Base-by-base conservation (phyloP, 2,329 filamentous ascomycete genomes). In the Aspergillus transmontanensis region DNA sequence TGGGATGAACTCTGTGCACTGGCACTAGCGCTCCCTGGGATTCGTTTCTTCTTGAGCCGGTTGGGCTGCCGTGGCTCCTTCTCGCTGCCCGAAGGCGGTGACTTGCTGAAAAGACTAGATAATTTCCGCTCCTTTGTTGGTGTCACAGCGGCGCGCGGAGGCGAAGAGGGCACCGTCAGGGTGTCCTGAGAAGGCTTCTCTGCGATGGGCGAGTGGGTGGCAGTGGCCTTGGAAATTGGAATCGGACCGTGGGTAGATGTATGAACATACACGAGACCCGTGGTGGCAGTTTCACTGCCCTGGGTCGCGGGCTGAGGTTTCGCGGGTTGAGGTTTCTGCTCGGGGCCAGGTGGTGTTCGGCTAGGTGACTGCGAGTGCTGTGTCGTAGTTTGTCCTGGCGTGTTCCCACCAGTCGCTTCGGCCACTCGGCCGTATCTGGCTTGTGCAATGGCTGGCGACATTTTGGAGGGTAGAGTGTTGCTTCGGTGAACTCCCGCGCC, bases 381-480 rank as follows among this genome's bases (percentile, higher is more conserved):
- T 43, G 70, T 65, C 4, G 78, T 71, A 21, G 76, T 68, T 23
- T 75, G 68, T 6, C 63, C 70, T 2, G 72, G 66, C 9, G 82
- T 79, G 16, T 80, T 81, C 11, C 84, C 82, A 0, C 85, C 83
- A 32, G 67, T 63, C 34, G 86, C 79, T 36, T 85, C 83, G 5
- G 84, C 82, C 43, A 83, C 79, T 70, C 84, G 84, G 36, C 86
- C 84, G 70, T 93, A 91, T n/a, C 90, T 86, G 6, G 86, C 85
- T 1, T 88, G 85, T 46, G 87, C 83, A 50, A 94, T 78, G 10
- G 87, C 88, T 9, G 93, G 92, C 0, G 93, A 95, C 75, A 91
- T 90, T 75, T 96, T 96, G 0, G 94, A 95, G 0, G 95, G 95
- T 16, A 98, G 84, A 3, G 95, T 99, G 75, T 98, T 98, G 79